These are phyloP conservation scores for Tricholoma sp. DNA, from an alignment of 768 basidiomycete species.

Conservation along the genomic window DNA sequence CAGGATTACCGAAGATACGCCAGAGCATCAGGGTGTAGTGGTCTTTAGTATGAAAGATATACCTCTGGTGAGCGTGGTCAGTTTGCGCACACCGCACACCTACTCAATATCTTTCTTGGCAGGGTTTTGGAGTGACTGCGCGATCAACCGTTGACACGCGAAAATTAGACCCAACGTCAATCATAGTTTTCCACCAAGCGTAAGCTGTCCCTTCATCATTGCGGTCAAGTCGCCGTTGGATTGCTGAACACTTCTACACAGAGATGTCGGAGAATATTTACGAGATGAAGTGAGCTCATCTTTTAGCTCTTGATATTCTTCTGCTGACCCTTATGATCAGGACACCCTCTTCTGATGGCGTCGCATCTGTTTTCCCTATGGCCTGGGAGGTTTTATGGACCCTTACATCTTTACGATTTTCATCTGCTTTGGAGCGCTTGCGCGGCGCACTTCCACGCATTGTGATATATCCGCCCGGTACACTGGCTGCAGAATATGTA, in stretches of 20 bases:
- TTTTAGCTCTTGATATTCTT: background rate
- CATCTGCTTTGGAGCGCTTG: conserved; percentile 43
- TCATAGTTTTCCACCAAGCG: conserved; percentile 99
- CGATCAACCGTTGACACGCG: conserved; percentile 93
- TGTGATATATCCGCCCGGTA: no score
- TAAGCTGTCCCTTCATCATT: conserved; percentile 31
- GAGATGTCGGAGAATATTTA: conserved; percentile 97
- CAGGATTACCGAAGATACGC: conserved; percentile 96
- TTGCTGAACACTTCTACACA: conserved; percentile 23
- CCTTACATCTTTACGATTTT: conserved; percentile 12
- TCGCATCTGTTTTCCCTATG: background rate
- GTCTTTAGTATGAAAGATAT: conserved; percentile 95
- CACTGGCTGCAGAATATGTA: no score
- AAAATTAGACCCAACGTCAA: conserved; percentile 95
- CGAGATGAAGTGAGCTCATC: conserved; percentile 76
- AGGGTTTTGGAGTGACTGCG: conserved; percentile 98
- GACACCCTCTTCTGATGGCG: conserved; percentile 69
- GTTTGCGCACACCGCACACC: background rate
- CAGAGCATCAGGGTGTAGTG: conserved; percentile 97
- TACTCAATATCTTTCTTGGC: conserved; percentile 6
- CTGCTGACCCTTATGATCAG: conserved; percentile 28
- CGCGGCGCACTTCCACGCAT: conserved; percentile 12
- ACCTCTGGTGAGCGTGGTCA: conserved; percentile 61
- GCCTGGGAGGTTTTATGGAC: conserved; percentile 13
- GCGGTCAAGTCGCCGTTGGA: conserved; percentile 2